Evolutionary conservation across 768 basidiomycete species (phyloP).

Genomic region (Pisolithus albus): DNA sequence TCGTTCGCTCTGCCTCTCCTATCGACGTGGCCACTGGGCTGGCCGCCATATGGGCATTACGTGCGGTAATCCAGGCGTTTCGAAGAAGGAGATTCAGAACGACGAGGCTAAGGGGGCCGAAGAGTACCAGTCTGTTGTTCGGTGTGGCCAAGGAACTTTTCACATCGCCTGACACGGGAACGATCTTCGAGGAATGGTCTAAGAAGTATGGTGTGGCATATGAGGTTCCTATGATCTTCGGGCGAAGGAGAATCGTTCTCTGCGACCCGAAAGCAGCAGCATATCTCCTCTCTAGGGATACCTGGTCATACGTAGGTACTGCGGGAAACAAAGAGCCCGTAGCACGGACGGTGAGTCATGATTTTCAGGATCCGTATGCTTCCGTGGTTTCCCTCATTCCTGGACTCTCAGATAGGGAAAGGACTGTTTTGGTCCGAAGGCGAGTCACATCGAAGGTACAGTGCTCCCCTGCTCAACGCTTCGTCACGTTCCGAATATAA

Average conservation of each 20-base stretch:
- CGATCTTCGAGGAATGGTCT: conserved; percentile 38
- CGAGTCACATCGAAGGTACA: neutral
- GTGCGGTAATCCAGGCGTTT: neutral
- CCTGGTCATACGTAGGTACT: conserved; percentile 38
- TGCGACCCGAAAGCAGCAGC: conserved; percentile 42
- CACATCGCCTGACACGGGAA: neutral
- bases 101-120: neutral
- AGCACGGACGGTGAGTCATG: conserved; percentile 21
- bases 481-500: neutral
- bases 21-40: neutral
- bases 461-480: too few species aligned
- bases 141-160: neutral
- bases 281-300: conserved; percentile 45
- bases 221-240: conserved; percentile 31
- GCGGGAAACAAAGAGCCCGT: conserved; percentile 30
- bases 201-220: conserved; percentile 39
- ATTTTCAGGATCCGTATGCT: too few species aligned
- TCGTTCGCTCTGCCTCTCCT: too few species aligned
- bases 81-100: neutral
- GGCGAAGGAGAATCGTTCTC: conserved; percentile 29
- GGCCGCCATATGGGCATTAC: neutral
- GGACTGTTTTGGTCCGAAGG: neutral
- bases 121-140: neutral
- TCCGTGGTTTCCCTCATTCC: neutral
- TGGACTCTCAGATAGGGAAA: conserved; percentile 19